Conservation (phyloP, 257 asterid species). For the Capsicum chinense region DNA sequence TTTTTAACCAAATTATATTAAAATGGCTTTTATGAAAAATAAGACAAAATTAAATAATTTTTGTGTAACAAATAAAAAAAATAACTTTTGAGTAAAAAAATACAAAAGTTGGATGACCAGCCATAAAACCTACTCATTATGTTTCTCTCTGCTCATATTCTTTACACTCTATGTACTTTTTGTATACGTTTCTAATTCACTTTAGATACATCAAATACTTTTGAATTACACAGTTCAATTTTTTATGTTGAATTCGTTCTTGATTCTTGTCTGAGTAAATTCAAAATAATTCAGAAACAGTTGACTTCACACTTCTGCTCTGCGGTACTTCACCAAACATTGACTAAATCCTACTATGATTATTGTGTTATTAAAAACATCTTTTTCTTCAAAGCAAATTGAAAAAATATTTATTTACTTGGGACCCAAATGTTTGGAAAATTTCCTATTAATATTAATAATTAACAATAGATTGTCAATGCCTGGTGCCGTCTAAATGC, state of each 20-base stretch:
- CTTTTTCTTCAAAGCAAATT: not conserved
- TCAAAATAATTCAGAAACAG: constrained; percentile 21
- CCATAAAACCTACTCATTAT: too few species aligned
- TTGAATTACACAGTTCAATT: not conserved
- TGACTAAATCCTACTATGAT: constrained; percentile 4
- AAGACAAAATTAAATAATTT: too few species aligned
- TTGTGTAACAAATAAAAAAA: too few species aligned
- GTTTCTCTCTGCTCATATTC: too few species aligned
- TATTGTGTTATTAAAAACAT: not conserved
- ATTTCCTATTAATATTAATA: not conserved
- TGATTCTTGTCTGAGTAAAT: constrained; percentile 4
- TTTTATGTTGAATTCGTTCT: not conserved
- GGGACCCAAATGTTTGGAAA: not conserved
- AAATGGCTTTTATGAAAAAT: too few species aligned
- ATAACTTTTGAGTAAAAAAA: too few species aligned
- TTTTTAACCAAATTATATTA: too few species aligned
- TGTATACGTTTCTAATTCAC: not conserved
- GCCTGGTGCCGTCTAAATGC: too few species aligned
- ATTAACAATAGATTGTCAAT: not conserved
- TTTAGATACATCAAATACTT: not conserved
- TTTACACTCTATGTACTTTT: not conserved
- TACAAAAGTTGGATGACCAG: too few species aligned
- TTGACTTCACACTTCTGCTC: constrained; percentile 1
- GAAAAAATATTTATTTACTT: not conserved
- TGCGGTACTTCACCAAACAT: constrained; percentile 10